These are phyloP conservation scores for Schwanniomyces pseudopolymorphus DNA, from an alignment of 805 yeast genomes.

Conservation along the genomic window DNA sequence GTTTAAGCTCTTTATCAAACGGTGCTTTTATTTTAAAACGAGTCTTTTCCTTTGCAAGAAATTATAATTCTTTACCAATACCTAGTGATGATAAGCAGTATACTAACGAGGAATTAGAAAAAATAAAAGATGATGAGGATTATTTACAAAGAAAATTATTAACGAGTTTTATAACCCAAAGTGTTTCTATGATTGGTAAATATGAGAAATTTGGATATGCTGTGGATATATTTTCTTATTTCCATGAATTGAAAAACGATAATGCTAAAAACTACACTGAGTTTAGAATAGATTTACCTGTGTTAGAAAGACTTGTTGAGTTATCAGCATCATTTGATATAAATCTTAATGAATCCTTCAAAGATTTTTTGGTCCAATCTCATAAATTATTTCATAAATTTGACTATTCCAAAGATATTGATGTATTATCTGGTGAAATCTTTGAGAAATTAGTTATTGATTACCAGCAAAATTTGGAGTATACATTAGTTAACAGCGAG, in stretches of 20 bases:
- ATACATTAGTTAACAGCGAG: conserved; percentile 23
- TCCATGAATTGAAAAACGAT: conserved; percentile 13
- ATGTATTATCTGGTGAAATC: conserved; percentile 34
- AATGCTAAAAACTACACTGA: conserved; percentile 3
- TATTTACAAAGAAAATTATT: conserved; percentile 65
- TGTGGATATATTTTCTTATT: conserved; percentile 19
- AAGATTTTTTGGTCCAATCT: conserved; percentile 34
- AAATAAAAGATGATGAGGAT: conserved; percentile 53
- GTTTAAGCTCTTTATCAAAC: conserved; percentile 17
- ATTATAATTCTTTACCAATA: conserved; percentile 44
- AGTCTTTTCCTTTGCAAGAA: conserved; percentile 57
- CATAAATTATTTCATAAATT: conserved; percentile 39
- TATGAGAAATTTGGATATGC: conserved; percentile 19
- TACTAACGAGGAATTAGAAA: conserved; percentile 38
- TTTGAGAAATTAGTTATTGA: conserved; percentile 41
- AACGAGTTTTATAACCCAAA: conserved; percentile 58
- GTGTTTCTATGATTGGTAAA: conserved; percentile 37
- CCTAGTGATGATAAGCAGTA: conserved; percentile 37
- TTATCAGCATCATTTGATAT: conserved; percentile 68
- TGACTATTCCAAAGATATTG: conserved; percentile 20
- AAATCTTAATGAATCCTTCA: conserved; percentile 45
- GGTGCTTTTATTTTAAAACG: conserved; percentile 54
- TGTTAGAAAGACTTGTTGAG: conserved; percentile 24
- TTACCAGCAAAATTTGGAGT: conserved; percentile 35
- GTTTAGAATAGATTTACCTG: conserved; percentile 14